Conservation (phyloP, 768 basidiomycete species). For the Suillus spraguei region DNA sequence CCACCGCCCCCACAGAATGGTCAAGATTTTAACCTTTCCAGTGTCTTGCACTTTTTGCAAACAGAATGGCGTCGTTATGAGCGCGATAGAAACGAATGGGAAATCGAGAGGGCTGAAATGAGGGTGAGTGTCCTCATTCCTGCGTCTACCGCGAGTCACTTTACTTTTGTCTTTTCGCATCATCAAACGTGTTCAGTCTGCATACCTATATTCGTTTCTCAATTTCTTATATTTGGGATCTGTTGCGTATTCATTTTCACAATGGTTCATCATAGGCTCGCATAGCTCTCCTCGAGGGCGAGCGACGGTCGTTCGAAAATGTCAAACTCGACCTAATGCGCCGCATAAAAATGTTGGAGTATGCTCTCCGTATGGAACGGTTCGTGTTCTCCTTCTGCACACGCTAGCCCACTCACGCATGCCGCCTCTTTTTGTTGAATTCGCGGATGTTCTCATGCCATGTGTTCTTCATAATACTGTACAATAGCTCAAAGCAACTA, state of each 20-base stretch:
- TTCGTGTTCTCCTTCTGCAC: constrained; percentile 41
- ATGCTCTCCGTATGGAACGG: constrained; percentile 96
- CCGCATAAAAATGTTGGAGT: constrained; percentile 99
- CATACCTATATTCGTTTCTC: neutral
- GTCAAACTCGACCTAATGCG: constrained; percentile 94
- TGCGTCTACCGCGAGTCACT: constrained; percentile 3
- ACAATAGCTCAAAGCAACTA: constrained; percentile 77
- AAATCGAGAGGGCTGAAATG: constrained; percentile 99
- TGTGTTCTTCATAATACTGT: constrained; percentile 24
- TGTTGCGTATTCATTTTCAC: constrained; percentile 26
- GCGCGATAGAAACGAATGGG: constrained; percentile 99
- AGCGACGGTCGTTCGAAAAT: constrained; percentile 96
- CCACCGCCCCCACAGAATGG: constrained; percentile 83
- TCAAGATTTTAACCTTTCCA: constrained; percentile 91
- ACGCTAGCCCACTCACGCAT: constrained; percentile 3
- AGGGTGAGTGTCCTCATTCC: constrained; percentile 59
- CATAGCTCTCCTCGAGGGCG: constrained; percentile 96
- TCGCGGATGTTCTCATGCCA: constrained; percentile 33
- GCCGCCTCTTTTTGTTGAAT: constrained; percentile 9
- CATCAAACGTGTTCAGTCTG: neutral
- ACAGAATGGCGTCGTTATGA: constrained; percentile 98
- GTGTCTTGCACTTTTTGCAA: constrained; percentile 95
- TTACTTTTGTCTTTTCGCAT: neutral
- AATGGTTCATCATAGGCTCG: constrained; percentile 64
- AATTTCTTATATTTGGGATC: constrained; percentile 26